Conservation (phyloP, 805 yeast genomes). For the Barnettozyma vustinii region DNA sequence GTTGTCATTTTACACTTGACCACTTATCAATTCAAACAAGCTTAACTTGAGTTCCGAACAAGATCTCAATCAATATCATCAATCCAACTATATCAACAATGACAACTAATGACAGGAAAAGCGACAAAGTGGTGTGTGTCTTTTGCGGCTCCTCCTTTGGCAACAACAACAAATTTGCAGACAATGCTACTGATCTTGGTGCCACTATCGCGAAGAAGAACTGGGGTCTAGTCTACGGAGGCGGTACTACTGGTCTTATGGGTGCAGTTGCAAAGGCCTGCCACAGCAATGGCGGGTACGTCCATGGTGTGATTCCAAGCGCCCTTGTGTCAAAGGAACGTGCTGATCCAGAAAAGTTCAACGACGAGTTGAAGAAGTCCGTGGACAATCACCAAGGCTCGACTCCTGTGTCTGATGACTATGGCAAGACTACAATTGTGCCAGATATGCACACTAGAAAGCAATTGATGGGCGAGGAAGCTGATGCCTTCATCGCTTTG, state of each 20-base stretch:
- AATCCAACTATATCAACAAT: background rate
- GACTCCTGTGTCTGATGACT: conserved; percentile 50
- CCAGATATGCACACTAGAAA: conserved; percentile 88
- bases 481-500: conserved; percentile 82
- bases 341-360: conserved; percentile 39
- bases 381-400: conserved; percentile 61
- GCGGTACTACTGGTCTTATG: conserved; percentile 84
- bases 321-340: conserved; percentile 75
- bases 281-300: conserved; percentile 49
- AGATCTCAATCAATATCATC: background rate
- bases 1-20: background rate
- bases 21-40: background rate
- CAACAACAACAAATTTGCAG: conserved; percentile 40
- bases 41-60: background rate
- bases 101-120: background rate
- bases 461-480: conserved; percentile 77
- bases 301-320: conserved; percentile 83
- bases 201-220: conserved; percentile 45
- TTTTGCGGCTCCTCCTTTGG: conserved; percentile 87
- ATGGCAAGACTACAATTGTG: conserved; percentile 78
- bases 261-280: conserved; percentile 65
- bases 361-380: conserved; percentile 42
- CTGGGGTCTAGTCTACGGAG: conserved; percentile 84
- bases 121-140: conserved; percentile 53
- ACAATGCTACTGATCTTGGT: conserved; percentile 58